Conservation (phyloP, 139 green algal species). For the Closterium sp. region DNA sequence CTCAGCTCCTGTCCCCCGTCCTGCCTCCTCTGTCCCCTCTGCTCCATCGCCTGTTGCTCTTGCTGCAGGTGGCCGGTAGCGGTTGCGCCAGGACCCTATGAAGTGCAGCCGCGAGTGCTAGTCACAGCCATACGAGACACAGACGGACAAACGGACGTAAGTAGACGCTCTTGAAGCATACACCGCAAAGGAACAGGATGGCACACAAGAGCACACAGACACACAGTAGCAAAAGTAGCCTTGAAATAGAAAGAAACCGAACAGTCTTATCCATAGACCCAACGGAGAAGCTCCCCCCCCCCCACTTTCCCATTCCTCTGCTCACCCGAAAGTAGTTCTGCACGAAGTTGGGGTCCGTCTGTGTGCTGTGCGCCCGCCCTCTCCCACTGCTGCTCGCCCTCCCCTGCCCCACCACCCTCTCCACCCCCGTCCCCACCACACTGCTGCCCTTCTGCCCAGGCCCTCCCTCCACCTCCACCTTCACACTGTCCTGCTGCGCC, state of each 20-base stretch:
- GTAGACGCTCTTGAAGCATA: not conserved
- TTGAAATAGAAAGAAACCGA: not conserved
- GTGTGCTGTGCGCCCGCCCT: slow-evolving; percentile 26
- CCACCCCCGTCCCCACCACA: not conserved
- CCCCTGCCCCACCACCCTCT: not conserved
- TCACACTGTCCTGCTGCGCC: not conserved
- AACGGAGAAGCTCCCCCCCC: not conserved
- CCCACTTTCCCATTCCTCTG: not conserved
- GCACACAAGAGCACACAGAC: not conserved
- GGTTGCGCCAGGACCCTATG: slow-evolving; percentile 46
- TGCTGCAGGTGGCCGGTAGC: slow-evolving; percentile 17
- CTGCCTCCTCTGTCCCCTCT: not conserved
- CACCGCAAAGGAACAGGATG: not conserved
- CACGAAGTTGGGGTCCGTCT: slow-evolving; percentile 45
- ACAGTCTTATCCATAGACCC: not conserved
- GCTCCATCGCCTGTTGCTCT: not conserved
- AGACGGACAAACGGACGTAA: not conserved
- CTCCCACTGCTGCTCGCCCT: not conserved
- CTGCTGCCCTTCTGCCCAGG: not conserved
- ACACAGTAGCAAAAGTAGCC: not conserved
- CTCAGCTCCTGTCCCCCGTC: too few species aligned
- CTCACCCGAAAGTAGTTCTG: slow-evolving; percentile 50
- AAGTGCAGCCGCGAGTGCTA: slow-evolving; percentile 46
- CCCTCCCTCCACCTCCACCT: not conserved
- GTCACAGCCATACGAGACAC: not conserved